Conservation (phyloP, 306 rosid genomes). For the Gleditsia sinensis region DNA sequence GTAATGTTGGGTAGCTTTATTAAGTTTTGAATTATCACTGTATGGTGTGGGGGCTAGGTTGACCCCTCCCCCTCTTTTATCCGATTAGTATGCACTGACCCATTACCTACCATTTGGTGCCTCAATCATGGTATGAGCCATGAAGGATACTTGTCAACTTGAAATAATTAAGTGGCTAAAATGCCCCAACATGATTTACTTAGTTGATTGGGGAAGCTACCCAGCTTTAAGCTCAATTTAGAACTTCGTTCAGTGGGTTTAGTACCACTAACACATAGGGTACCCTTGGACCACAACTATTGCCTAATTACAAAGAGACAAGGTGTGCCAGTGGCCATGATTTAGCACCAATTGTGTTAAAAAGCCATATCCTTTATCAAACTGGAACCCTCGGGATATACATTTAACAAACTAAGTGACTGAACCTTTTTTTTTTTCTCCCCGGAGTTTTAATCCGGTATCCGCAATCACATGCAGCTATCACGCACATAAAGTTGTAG, state of each 20-base stretch:
- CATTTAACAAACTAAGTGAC: constrained; percentile 2
- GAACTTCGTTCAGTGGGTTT: constrained; percentile 38
- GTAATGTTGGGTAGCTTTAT: constrained; percentile 49
- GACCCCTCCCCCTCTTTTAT: constrained; percentile 39
- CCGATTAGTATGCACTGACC: constrained; percentile 49
- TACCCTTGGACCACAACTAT: constrained; percentile 36
- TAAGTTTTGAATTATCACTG: constrained; percentile 42
- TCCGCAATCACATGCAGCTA: constrained; percentile 57
- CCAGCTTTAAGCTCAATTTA: constrained; percentile 14
- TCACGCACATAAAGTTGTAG: constrained; percentile 45
- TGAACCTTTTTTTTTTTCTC: constrained; percentile 18
- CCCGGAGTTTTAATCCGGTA: constrained; percentile 19
- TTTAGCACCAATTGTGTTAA: constrained; percentile 28
- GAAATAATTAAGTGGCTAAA: constrained; percentile 31
- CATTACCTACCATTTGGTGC: constrained; percentile 69
- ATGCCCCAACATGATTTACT: constrained; percentile 32
- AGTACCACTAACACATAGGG: not conserved
- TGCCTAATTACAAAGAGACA: constrained; percentile 47
- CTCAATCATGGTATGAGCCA: constrained; percentile 53
- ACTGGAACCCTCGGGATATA: constrained; percentile 40
- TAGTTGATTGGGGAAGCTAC: constrained; percentile 16
- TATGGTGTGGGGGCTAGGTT: constrained; percentile 56
- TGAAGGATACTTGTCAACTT: constrained; percentile 39
- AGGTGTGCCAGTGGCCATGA: constrained; percentile 44
- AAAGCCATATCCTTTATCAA: constrained; percentile 34